Conservation (phyloP, 1,284 basidiomycete species). For the Peniophora sp. region DNA sequence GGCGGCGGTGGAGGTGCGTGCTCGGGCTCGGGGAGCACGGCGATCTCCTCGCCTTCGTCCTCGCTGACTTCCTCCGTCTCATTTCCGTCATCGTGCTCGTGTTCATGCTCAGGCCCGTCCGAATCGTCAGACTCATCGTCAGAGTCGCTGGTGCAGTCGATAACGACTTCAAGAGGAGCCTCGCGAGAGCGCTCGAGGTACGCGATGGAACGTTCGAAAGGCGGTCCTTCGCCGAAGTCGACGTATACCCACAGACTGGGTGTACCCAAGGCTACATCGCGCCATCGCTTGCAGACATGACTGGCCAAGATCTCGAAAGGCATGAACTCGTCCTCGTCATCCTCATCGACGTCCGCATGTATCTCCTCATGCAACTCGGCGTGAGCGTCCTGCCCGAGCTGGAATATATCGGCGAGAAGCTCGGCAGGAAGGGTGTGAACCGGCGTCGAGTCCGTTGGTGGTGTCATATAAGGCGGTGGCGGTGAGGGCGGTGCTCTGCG, state of each 20-base stretch:
- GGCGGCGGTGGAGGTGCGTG: background rate
- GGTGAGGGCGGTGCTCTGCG: no score
- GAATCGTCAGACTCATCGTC: slow-evolving; percentile 22
- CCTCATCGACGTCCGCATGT: slow-evolving; percentile 1
- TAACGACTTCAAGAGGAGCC: slow-evolving; percentile 36
- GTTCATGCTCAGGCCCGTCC: slow-evolving; percentile 13
- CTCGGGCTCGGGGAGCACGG: slow-evolving; percentile 2
- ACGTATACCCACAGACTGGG: slow-evolving; percentile 27
- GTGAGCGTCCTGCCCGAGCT: slow-evolving; percentile 33
- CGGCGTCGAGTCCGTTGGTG: slow-evolving; percentile 36
- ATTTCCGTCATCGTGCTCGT: slow-evolving; percentile 16
- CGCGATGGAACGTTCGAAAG: slow-evolving; percentile 29
- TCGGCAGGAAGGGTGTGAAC: slow-evolving; percentile 52
- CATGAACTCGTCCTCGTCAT: slow-evolving; percentile 11
- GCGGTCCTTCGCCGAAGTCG: slow-evolving; percentile 20
- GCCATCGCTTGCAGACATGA: slow-evolving; percentile 33
- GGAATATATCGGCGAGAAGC: slow-evolving; percentile 50
- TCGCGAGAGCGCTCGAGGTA: slow-evolving; percentile 41
- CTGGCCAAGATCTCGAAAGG: slow-evolving; percentile 34
- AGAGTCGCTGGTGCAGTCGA: slow-evolving; percentile 34
- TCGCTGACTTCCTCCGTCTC: background rate
- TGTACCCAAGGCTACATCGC: slow-evolving; percentile 21
- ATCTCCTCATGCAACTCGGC: slow-evolving; percentile 18
- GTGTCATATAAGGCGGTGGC: slow-evolving; percentile 25
- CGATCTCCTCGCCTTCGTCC: background rate